phyloP scores from a whole-genome alignment of 73 alveolate species.

The Tetrahymena elliotti region DNA sequence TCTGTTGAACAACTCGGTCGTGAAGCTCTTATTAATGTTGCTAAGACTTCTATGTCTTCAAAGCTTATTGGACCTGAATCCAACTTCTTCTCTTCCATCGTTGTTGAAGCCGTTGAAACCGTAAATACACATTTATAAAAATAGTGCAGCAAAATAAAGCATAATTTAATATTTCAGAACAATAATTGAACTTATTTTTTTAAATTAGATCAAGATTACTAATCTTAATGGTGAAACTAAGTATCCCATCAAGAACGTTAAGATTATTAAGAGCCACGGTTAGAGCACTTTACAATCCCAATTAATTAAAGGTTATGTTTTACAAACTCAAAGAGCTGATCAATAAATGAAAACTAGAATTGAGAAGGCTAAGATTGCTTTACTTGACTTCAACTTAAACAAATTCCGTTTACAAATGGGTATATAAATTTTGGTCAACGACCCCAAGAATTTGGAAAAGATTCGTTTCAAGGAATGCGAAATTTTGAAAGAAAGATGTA shows the following conservation, averaged over 20 bases:
- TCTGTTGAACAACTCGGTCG: conserved; percentile 67
- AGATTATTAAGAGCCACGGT: conserved; percentile 59
- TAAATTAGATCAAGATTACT: not conserved
- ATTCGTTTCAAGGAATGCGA: conserved; percentile 92
- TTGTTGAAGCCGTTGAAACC: conserved; percentile 86
- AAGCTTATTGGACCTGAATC: conserved; percentile 86
- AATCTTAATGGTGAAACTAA: conserved; percentile 60
- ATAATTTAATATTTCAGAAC: no score
- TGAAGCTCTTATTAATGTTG: conserved; percentile 84
- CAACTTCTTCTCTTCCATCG: conserved; percentile 77
- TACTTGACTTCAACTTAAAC: conserved; percentile 90
- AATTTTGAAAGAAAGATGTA: conserved; percentile 84
- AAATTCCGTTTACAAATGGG: conserved; percentile 92
- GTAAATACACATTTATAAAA: conserved; percentile 38
- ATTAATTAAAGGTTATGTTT: conserved; percentile 44
- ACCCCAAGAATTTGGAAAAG: conserved; percentile 82
- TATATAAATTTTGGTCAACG: conserved; percentile 67
- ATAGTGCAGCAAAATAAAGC: no score
- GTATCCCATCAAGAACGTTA: conserved; percentile 84
- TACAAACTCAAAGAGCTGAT: conserved; percentile 49
- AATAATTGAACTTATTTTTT: no score
- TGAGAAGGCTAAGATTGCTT: conserved; percentile 89
- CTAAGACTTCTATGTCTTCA: conserved; percentile 85
- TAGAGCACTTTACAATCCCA: conserved; percentile 19
- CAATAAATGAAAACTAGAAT: conserved; percentile 95